phyloP scores from a whole-genome alignment of 306 rosid genomes.

The Vigna reflexopilosa region DNA sequence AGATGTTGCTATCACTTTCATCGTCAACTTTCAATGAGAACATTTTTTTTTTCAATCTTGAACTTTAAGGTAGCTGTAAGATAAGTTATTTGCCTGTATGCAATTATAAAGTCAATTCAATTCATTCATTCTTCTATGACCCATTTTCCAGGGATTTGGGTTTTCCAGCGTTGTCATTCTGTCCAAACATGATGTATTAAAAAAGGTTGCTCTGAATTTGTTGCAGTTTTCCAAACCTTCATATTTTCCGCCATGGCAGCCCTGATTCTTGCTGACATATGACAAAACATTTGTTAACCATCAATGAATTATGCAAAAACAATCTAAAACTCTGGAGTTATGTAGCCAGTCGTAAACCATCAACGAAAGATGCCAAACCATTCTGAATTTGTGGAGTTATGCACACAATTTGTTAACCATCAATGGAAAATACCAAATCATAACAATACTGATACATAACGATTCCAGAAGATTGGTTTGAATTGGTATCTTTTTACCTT shows the following conservation, averaged over 20 bases:
- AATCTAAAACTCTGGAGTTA: neutral
- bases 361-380: too few relatives aligned
- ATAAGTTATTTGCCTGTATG: slow-evolving; percentile 15
- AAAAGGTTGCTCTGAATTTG: slow-evolving; percentile 40
- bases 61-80: slow-evolving; percentile 71
- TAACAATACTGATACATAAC: neutral
- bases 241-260: neutral
- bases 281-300: neutral
- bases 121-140: neutral
- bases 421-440: too few relatives aligned
- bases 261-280: neutral
- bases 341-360: too few relatives aligned
- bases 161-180: slow-evolving; percentile 52
- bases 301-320: neutral
- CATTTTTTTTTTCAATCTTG: slow-evolving; percentile 69
- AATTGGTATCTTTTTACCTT: too few relatives aligned
- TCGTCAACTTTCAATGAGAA: slow-evolving; percentile 66
- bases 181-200: slow-evolving; percentile 62
- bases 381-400: too few relatives aligned
- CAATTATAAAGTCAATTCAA: neutral
- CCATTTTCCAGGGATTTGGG: slow-evolving; percentile 45
- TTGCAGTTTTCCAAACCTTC: neutral
- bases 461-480: neutral
- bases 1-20: slow-evolving; percentile 47
- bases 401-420: too few relatives aligned